Evolutionary conservation across 352 stramenopile species (phyloP), one percentile per base, ranked within the genome.

Genomic region (Phytopythium kandeliae): DNA sequence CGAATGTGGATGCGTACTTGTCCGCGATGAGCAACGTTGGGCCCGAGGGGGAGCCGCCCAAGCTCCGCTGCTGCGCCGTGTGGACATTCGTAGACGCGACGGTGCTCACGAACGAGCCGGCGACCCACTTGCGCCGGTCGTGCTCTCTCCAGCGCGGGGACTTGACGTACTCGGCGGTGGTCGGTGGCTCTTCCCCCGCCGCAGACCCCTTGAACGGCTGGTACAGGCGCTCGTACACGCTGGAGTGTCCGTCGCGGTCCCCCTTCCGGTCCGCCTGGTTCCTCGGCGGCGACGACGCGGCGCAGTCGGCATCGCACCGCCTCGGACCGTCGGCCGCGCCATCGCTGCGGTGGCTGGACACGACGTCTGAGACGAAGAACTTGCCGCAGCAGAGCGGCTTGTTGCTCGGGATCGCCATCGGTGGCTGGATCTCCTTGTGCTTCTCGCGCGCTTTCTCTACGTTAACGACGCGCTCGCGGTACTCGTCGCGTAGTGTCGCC

Each of bases 381-480:
- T 82, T 79, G 35, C 60, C 74, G 52, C 74, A 84, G 16, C 62
- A 62, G 42, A 86, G 64, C 25, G 69, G 64, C 40, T 82, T 83
- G 62, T 75, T 82, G 25, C 63, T 70, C 6, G 73, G 55, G 34
- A 86, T 70, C 16, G 63, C 55, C 66, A 89, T 77, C 1, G 78
- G 75, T 36, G 66, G 66, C 22, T 89, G 78, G 28, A 89, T 79
- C 48, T 89, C 75, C 46, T 87, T 89, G 48, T 71, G 51, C 48
- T 85, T 86, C 28, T 74, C 70, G 16, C 75, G 71, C 11, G 63
- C 65, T 54, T 77, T 80, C 55, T 78, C 71, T 21, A 87, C 74
- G 49, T 74, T 82, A 42, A 65, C 47, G 51, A 77, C 75, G 31
- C 68, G 73, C 48, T 64, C 47, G 12, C 54, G 48, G 63, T 78